Base-by-base conservation (phyloP, 2,329 filamentous ascomycete species). In the Helotiales sp. region DNA sequence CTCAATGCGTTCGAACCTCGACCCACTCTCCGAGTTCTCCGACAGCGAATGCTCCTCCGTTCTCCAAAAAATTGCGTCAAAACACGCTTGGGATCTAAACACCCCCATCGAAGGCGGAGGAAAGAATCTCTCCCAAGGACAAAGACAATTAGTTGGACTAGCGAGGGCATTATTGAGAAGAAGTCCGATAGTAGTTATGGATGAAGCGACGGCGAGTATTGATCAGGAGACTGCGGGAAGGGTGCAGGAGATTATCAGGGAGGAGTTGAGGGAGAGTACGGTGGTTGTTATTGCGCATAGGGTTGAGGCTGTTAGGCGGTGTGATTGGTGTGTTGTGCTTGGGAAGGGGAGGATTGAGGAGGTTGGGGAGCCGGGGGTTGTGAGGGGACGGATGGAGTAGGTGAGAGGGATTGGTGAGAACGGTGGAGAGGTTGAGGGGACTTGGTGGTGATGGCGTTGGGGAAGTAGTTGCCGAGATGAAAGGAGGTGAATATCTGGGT, bases 261-360 rank as follows among this genome's bases (percentile, higher is more conserved):
- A 82, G 63, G 82, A 85, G 70, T 75, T 85, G 76, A 74, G 70
- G 49, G 76, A 77, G 57, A 82, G 80, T 60, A 88, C 85, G 0
- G 84, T 88, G 13, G 79, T 88, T 55, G 85, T 82, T 0, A 85
- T 88, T 71, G 85, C 85, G 19, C 85, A 88, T 76, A 77, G 85
- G 1, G 71, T 86, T 5, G 82, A 86, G 67, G 85, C 85, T 44
- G 84, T 88, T 3, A 78, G 76, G 64, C 79, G 81, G 63, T 83
- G 82, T 2, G 79, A 84, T 55, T 81, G 77, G 27, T 66, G 63
- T 52, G 64, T 72, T 34, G 63, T 69, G 3, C 59, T 72, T 34
- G 66, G 59, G 10, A 66, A 70, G 54, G 69, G 69, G 15, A 66
- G 42, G 46, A 33, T 71, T 9, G 17, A 68, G 13, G 61, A 66